These are phyloP conservation scores for Tylopilus felleus DNA, from an alignment of 768 basidiomycete genomes.

Conservation along the genomic window DNA sequence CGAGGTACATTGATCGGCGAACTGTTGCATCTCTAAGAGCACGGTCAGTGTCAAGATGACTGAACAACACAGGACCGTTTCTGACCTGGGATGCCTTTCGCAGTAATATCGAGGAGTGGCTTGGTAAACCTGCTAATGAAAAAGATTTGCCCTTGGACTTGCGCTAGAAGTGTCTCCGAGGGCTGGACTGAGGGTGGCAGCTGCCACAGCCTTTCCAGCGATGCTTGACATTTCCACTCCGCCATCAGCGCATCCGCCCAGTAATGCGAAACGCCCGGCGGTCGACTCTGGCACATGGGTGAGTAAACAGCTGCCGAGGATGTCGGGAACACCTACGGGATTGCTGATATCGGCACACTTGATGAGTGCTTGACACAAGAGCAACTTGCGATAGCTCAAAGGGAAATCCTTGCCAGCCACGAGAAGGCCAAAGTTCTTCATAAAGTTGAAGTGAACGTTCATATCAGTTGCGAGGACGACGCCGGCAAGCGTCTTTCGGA, in stretches of 20 bases:
- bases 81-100: constrained; percentile 71
- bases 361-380: constrained; percentile 87
- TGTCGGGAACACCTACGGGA: constrained; percentile 59
- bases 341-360: constrained; percentile 99
- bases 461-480: constrained; percentile 94
- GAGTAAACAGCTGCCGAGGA: constrained; percentile 3
- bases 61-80: neutral
- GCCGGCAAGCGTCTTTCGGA: constrained; percentile 73
- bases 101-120: constrained; percentile 77
- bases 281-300: constrained; percentile 64
- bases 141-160: constrained; percentile 82
- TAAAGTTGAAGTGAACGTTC: constrained; percentile 85
- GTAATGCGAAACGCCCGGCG: constrained; percentile 84
- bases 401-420: constrained; percentile 40
- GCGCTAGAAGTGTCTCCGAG: constrained; percentile 51
- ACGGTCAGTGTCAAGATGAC: constrained; percentile 9
- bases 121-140: constrained; percentile 82
- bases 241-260: constrained; percentile 88
- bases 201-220: constrained; percentile 75
- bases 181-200: constrained; percentile 57
- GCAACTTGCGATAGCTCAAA: constrained; percentile 50
- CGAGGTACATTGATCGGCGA: constrained; percentile 59
- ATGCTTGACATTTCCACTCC: constrained; percentile 90
- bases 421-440: constrained; percentile 57
- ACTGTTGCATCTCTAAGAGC: constrained; percentile 59